A percentile compares a stretch with the other conserved stretches of the same genome.
phyloP scores from a whole-genome alignment of 148 eudicot genomes.

The Limonium bicolor region DNA sequence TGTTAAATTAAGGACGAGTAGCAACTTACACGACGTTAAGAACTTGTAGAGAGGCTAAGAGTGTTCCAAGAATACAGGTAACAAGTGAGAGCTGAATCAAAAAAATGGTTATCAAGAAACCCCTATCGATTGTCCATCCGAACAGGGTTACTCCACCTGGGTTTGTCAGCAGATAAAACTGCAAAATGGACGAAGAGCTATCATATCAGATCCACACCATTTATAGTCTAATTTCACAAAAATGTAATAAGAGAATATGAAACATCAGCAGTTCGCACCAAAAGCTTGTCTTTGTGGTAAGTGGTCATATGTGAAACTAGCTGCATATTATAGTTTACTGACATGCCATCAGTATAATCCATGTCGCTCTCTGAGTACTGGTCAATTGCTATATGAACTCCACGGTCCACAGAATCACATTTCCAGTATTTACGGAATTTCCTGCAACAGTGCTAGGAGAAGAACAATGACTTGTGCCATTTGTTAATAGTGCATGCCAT shows the following conservation, averaged over 20 bases:
- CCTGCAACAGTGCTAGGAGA: conserved; percentile 17
- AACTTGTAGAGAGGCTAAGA: conserved; percentile 34
- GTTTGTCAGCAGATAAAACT: conserved; percentile 68
- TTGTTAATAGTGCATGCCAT: conserved; percentile 65
- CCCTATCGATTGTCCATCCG: conserved; percentile 60
- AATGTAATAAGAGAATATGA: too few relatives aligned
- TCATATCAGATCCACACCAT: too few relatives aligned
- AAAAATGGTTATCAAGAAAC: conserved; percentile 53
- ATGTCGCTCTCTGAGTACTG: conserved; percentile 49
- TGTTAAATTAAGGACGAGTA: too few relatives aligned
- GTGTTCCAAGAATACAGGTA: conserved; percentile 68
- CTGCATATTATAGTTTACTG: conserved; percentile 20
- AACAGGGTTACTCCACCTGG: conserved; percentile 65
- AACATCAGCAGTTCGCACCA: conserved; percentile 25
- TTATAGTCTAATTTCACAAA: background rate
- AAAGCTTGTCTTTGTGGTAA: conserved; percentile 53
- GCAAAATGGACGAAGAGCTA: conserved; percentile 17
- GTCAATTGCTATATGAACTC: conserved; percentile 10
- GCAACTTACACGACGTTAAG: too few relatives aligned
- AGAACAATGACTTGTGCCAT: conserved; percentile 24
- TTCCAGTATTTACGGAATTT: conserved; percentile 14
- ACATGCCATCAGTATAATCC: conserved; percentile 39
- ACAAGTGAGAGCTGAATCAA: conserved; percentile 52
- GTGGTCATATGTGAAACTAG: conserved; percentile 30
- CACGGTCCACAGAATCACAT: conserved; percentile 7